A percentile compares a stretch with the other conserved stretches of the same genome.
Evolutionary conservation across 805 yeast genomes (phyloP).

Genomic region (Yarrowia alimentaria): DNA sequence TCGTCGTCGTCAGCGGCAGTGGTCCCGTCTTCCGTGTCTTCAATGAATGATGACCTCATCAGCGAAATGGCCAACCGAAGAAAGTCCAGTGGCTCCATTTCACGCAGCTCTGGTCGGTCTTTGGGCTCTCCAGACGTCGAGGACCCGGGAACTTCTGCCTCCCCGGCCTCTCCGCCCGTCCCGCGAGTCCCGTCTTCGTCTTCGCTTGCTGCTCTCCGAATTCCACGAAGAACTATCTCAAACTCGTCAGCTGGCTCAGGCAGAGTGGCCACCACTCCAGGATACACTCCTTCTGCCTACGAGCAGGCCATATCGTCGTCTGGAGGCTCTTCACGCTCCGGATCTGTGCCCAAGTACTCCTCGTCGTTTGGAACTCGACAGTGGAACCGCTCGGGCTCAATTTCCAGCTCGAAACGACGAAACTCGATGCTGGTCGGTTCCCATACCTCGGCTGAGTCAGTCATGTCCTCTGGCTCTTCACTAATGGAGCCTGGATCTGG

Average conservation of each 20-base stretch:
- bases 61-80: too few relatives aligned
- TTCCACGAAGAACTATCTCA: conserved; percentile 38
- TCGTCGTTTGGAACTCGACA: conserved; percentile 42
- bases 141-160: conserved; percentile 30
- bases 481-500: conserved; percentile 44
- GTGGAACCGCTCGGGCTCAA: conserved; percentile 34
- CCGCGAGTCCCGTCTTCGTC: conserved; percentile 49
- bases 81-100: too few relatives aligned
- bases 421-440: conserved; percentile 43
- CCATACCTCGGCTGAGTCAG: conserved; percentile 34
- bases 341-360: conserved; percentile 34
- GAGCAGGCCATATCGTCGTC: conserved; percentile 35
- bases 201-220: conserved; percentile 43
- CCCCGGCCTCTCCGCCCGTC: conserved; percentile 35
- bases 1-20: neutral
- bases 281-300: conserved; percentile 32
- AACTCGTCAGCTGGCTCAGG: conserved; percentile 30
- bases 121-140: conserved; percentile 6
- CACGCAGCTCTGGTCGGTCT: too few relatives aligned
- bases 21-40: conserved; percentile 9
- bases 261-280: conserved; percentile 9
- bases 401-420: conserved; percentile 58
- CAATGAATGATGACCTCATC: conserved; percentile 3
- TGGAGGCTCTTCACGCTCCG: conserved; percentile 35
- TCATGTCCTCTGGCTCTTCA: conserved; percentile 33